These are phyloP conservation scores for Trichoderma sp. DNA, from an alignment of 2,329 filamentous ascomycete genomes.

Conservation along the genomic window DNA sequence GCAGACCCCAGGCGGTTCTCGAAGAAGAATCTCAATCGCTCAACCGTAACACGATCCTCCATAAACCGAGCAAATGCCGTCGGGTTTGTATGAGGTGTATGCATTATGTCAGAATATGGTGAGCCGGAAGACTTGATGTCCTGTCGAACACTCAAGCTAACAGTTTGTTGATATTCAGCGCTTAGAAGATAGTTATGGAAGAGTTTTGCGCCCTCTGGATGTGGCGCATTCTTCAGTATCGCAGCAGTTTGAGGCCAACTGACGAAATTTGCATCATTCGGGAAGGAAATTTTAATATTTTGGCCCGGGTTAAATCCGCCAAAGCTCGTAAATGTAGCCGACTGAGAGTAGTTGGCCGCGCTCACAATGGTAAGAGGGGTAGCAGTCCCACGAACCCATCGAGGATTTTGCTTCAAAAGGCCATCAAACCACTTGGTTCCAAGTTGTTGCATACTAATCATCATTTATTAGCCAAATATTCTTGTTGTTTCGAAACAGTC, in stretches of 20 bases:
- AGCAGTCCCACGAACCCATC: conserved; percentile 52
- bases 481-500: neutral
- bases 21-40: conserved; percentile 42
- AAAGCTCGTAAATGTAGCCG: conserved; percentile 36
- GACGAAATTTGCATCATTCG: conserved; percentile 42
- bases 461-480: neutral
- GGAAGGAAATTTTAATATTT: conserved; percentile 30
- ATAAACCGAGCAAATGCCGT: conserved; percentile 42
- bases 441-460: conserved; percentile 38
- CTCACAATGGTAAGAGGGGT: conserved; percentile 41
- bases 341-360: conserved; percentile 30
- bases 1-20: conserved; percentile 43
- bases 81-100: conserved; percentile 36
- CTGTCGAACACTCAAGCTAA: conserved; percentile 36
- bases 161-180: conserved; percentile 37
- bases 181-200: conserved; percentile 48
- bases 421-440: conserved; percentile 48
- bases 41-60: conserved; percentile 40
- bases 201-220: conserved; percentile 51
- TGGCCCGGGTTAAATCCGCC: conserved; percentile 23
- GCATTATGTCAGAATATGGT: conserved; percentile 28
- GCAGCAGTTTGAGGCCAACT: conserved; percentile 49
- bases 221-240: conserved; percentile 48
- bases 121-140: conserved; percentile 33
- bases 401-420: conserved; percentile 48